Percentiles rank a stretch among this genome's conserved stretches.
Conservation (phyloP, 257 asterid species). For the Petrea volubilis region DNA sequence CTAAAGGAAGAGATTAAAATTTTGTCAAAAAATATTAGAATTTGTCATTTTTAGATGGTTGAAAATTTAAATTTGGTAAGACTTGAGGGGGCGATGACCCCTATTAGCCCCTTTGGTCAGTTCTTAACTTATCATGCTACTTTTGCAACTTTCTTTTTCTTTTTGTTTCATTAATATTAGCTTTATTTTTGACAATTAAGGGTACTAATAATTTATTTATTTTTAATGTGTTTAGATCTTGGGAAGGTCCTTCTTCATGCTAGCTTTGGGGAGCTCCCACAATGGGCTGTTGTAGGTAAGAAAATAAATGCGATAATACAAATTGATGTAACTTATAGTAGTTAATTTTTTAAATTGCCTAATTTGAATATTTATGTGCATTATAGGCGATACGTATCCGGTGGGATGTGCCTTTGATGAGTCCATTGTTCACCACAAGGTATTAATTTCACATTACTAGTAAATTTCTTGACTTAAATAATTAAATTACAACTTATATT, state of each 20-base stretch:
- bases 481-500: background rate
- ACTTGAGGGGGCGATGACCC: no score
- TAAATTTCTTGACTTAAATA: background rate
- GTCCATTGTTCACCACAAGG: slow-evolving; percentile 78
- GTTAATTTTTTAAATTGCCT: no score
- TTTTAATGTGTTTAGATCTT: slow-evolving; percentile 48
- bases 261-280: slow-evolving; percentile 81
- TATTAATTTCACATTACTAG: background rate
- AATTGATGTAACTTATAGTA: background rate
- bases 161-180: background rate
- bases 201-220: background rate
- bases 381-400: slow-evolving; percentile 76
- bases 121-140: no score
- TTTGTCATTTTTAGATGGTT: no score
- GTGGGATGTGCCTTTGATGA: slow-evolving; percentile 89
- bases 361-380: no score
- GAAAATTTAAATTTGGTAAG: no score
- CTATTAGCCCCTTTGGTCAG: no score
- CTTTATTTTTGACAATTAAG: background rate
- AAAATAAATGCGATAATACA: no score
- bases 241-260: slow-evolving; percentile 88
- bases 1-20: no score
- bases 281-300: slow-evolving; percentile 95
- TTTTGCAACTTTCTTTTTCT: no score
- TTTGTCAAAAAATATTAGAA: no score